Conservation (phyloP, 2,329 filamentous ascomycete species). For the Colletotrichum theobromicola region DNA sequence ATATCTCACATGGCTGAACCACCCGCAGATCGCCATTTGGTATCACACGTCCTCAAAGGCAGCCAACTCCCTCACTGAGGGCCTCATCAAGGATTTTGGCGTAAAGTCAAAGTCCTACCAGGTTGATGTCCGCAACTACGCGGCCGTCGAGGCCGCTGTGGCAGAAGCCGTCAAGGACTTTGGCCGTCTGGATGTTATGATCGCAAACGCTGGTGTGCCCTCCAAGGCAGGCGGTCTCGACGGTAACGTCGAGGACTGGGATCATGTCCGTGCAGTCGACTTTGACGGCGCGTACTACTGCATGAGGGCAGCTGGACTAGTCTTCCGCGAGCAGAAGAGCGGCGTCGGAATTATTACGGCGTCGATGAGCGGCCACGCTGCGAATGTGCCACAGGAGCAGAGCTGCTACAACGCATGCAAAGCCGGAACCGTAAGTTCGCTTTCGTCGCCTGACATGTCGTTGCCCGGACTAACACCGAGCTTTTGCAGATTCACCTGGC, state of each 20-base stretch:
- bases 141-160: slow-evolving; percentile 28
- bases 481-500: slow-evolving; percentile 32
- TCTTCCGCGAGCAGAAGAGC: slow-evolving; percentile 36
- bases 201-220: slow-evolving; percentile 39
- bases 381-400: slow-evolving; percentile 68
- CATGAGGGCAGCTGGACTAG: slow-evolving; percentile 34
- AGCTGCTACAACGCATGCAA: slow-evolving; percentile 84
- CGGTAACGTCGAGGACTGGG: slow-evolving; percentile 32
- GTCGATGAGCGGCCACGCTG: slow-evolving; percentile 37
- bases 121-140: slow-evolving; percentile 38
- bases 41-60: slow-evolving; percentile 7
- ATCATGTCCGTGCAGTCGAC: slow-evolving; percentile 32
- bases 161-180: slow-evolving; percentile 38
- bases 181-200: slow-evolving; percentile 37
- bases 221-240: slow-evolving; percentile 35
- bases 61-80: not conserved
- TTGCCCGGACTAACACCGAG: not conserved
- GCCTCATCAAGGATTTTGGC: slow-evolving; percentile 1
- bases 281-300: slow-evolving; percentile 39
- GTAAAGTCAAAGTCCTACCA: slow-evolving; percentile 34
- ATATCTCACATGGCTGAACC: not conserved
- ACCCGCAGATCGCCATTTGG: slow-evolving; percentile 1
- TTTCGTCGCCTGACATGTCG: not conserved
- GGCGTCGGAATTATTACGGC: slow-evolving; percentile 40
- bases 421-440: slow-evolving; percentile 62